These are phyloP conservation scores for Sclerotiophoma versabilis DNA, from an alignment of 2,329 filamentous ascomycete genomes.

Conservation along the genomic window DNA sequence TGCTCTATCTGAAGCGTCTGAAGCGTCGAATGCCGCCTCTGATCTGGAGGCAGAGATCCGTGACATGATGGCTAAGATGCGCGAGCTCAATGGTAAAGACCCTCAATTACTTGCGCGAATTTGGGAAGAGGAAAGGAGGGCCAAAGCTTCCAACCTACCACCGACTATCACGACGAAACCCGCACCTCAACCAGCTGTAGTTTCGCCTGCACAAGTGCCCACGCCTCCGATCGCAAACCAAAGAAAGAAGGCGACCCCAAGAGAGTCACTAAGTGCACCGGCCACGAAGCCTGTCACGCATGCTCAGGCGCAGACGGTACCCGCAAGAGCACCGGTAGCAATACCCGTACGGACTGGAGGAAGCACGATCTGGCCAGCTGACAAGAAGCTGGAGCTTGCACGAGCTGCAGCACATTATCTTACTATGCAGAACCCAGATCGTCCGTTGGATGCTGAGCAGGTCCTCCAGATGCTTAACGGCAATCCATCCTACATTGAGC, in stretches of 20 bases:
- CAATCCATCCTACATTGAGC: slow-evolving; percentile 63
- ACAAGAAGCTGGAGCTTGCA: slow-evolving; percentile 60
- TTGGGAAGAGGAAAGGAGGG: slow-evolving; percentile 61
- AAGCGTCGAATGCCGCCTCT: not conserved
- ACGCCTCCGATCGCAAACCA: slow-evolving; percentile 29
- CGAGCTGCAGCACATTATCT: slow-evolving; percentile 59
- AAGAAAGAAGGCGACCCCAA: slow-evolving; percentile 30
- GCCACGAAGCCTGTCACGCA: slow-evolving; percentile 10
- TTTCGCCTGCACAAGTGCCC: slow-evolving; percentile 14
- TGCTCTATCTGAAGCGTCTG: slow-evolving; percentile 10
- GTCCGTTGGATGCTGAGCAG: slow-evolving; percentile 48
- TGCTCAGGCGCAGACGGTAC: slow-evolving; percentile 8
- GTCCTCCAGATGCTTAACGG: slow-evolving; percentile 58
- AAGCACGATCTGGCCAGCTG: slow-evolving; percentile 59
- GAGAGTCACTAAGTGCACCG: slow-evolving; percentile 17
- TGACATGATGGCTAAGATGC: slow-evolving; percentile 64
- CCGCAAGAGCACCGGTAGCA: slow-evolving; percentile 10
- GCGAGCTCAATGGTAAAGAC: slow-evolving; percentile 63
- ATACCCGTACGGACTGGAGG: slow-evolving; percentile 15
- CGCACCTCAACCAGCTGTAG: slow-evolving; percentile 25
- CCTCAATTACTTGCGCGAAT: slow-evolving; percentile 62
- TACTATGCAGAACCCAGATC: slow-evolving; percentile 52
- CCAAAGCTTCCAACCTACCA: slow-evolving; percentile 36
- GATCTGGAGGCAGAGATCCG: slow-evolving; percentile 61
- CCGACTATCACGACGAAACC: slow-evolving; percentile 33